Conservation (phyloP, 2,329 filamentous ascomycete species). For the Cercospora janseana region DNA sequence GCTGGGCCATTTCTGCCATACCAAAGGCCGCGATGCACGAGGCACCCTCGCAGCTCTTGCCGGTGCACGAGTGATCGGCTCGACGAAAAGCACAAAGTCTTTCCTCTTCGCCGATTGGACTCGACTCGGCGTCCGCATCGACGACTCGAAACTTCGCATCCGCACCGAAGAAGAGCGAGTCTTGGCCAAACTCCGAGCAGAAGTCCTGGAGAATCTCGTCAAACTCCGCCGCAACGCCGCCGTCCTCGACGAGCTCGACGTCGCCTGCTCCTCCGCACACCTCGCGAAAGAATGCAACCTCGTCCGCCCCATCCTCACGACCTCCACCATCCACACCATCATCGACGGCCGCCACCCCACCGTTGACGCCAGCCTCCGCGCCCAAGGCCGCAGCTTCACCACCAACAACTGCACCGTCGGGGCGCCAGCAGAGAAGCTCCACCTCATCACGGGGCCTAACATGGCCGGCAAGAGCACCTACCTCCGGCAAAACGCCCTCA, state of each 20-base stretch:
- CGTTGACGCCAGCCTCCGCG: constrained; percentile 77
- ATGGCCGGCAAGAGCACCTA: constrained; percentile 99
- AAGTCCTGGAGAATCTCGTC: constrained; percentile 77
- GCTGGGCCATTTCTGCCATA: constrained; percentile 84
- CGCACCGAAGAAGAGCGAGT: constrained; percentile 80
- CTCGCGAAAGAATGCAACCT: constrained; percentile 73
- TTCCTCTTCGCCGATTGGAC: constrained; percentile 87
- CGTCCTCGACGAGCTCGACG: constrained; percentile 91
- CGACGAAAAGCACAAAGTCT: constrained; percentile 78
- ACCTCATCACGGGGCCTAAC: constrained; percentile 78
- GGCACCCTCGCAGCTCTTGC: constrained; percentile 44
- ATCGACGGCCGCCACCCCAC: constrained; percentile 87
- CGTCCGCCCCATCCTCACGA: constrained; percentile 69
- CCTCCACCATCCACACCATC: constrained; percentile 66
- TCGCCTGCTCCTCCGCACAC: constrained; percentile 78
- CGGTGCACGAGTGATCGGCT: constrained; percentile 61
- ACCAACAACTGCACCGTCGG: constrained; percentile 83
- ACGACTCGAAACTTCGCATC: constrained; percentile 74
- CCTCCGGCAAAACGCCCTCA: constrained; percentile 89
- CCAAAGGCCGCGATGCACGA: constrained; percentile 73
- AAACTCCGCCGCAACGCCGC: constrained; percentile 83
- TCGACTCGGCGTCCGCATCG: constrained; percentile 71
- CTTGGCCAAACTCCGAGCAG: constrained; percentile 69
- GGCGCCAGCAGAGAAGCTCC: constrained; percentile 66
- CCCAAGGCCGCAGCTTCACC: constrained; percentile 77